phyloP scores from a whole-genome alignment of 2,329 filamentous ascomycete species.

The Claviceps lovelessii region DNA sequence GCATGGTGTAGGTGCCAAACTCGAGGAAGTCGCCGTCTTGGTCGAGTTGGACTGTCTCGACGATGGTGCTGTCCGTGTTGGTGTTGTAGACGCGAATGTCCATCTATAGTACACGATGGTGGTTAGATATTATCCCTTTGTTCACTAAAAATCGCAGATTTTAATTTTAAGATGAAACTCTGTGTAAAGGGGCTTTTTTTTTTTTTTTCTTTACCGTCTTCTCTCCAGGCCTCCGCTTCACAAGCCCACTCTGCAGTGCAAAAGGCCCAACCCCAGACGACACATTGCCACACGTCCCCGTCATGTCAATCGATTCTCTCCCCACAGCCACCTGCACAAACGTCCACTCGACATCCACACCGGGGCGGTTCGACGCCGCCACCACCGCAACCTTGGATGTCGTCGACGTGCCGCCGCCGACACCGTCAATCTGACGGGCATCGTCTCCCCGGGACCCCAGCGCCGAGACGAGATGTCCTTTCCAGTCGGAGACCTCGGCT shows the following conservation, averaged over 20 bases:
- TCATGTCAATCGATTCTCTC: constrained; percentile 38
- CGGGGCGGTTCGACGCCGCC: constrained; percentile 22
- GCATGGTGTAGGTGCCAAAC: constrained; percentile 39
- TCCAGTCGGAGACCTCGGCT: constrained; percentile 28
- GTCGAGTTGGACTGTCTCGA: constrained; percentile 36
- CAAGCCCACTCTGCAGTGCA: constrained; percentile 37
- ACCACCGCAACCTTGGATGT: constrained; percentile 50
- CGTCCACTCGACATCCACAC: constrained; percentile 45
- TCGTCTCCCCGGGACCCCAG: constrained; percentile 41
- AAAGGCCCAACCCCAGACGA: constrained; percentile 45
- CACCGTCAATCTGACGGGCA: constrained; percentile 45
- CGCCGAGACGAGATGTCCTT: constrained; percentile 34
- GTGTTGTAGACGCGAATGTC: constrained; percentile 42
- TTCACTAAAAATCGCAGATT: too few species aligned
- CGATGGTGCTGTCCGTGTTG: constrained; percentile 44
- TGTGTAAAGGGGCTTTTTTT: too few species aligned
- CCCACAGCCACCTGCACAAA: constrained; percentile 48
- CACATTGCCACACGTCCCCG: constrained; percentile 51
- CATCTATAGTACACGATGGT: constrained; percentile 6
- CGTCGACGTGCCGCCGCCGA: constrained; percentile 46
- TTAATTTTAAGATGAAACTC: too few species aligned
- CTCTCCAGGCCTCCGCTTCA: constrained; percentile 9
- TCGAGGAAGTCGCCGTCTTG: constrained; percentile 30
- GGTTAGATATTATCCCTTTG: too few species aligned
- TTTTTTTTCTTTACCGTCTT: background rate